Base-by-base conservation (phyloP, 805 yeast genomes). In the Wickerhamiella hasegawae region DNA sequence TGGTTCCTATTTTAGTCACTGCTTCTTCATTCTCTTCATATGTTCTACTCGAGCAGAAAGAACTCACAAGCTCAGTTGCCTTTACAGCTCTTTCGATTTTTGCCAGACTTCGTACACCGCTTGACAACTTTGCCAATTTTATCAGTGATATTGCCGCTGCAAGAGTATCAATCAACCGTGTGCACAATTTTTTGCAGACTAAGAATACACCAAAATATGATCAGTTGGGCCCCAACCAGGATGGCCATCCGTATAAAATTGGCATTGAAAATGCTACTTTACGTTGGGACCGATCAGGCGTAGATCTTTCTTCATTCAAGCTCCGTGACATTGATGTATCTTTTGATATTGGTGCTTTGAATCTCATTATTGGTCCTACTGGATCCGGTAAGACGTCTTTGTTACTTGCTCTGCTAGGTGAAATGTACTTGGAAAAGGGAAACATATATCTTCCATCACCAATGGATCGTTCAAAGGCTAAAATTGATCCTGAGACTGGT, bases 341-440 rank as follows among this genome's bases (percentile, higher is more conserved):
- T 22, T 90, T 87, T 60, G 66, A 68, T 42, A 57, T 66, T 21
- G 92, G 83, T 14, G 75, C 80, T 50, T 62, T 90, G 48, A 87
- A 83, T 46, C 83, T 87, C n/a, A 67, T 87, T 42, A 71, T 83
- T 46, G 98, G 98, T 18, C 78, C 94, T 9, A 90, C 97, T 15
- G 97, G 98, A 40, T 60, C 93, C 2, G 98, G 98, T 57, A 87
- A 87, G 56, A 80, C 95, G 3, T 85, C 97, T 0, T 59, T 90
- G 44, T 63, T 90, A 40, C 65, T 87, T 66, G 97, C 95, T 4
- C 62, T 87, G 33, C 65, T 87, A 27, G 98, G 98, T 52, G 98
- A 87, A 60, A 87, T 90, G 97, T 75, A 76, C 39, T 56, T 76
- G 34, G 45, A 63, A 5, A 52, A 58, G 8, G 96, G 96, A 50